Evolutionary conservation across 208 protist species (phyloP), one percentile per base, ranked within the genome.

Genomic region (Trypanosomatidae sp.): DNA sequence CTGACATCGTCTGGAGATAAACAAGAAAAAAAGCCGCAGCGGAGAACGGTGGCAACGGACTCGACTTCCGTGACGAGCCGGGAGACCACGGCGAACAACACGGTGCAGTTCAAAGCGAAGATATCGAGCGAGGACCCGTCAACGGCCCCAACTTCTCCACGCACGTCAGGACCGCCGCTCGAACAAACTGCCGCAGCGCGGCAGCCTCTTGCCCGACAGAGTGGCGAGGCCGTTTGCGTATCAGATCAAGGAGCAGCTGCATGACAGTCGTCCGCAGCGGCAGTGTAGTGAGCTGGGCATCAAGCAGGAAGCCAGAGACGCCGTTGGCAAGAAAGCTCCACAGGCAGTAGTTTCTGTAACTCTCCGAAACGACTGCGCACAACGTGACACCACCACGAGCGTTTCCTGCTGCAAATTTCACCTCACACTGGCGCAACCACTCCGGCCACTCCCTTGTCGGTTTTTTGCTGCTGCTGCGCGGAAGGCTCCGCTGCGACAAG

Each of bases 241-340:
- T 71, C 22, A 91, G 67, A 43, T 76, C 56, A n/a, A 86, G 64
- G 30, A 85, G 59, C 19, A 79, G 56, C 36, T 1, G 19, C 47
- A 76, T 39, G n/a, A 72, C 73, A 22, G 36, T 19, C n/a, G 67
- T 80, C 17, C 70, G 69, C 39, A 56, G 65, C n/a, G 69, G 71
- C 46, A 69, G 56, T 62, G 70, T 62, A 0, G 36, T 59, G 1
- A 76, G 13, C 25, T 66, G 49, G 12, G 66, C 59, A 6, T 73
- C 52, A 19, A 87, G 25, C 17, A 92, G 44, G 62, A 69, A 62
- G 41, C 25, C 30, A 15, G 69, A 46, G 12, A 88, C 50, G 3
- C 78, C 60, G 41, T 64, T 79, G 0, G 79, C 70, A 30, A 89
- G 75, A 64, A 76, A 62, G 44, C 74, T 69, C 87, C 87, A 92